phyloP scores from a whole-genome alignment of 495 filamentous ascomycete genomes.

The Hyaloscypha variabilis region DNA sequence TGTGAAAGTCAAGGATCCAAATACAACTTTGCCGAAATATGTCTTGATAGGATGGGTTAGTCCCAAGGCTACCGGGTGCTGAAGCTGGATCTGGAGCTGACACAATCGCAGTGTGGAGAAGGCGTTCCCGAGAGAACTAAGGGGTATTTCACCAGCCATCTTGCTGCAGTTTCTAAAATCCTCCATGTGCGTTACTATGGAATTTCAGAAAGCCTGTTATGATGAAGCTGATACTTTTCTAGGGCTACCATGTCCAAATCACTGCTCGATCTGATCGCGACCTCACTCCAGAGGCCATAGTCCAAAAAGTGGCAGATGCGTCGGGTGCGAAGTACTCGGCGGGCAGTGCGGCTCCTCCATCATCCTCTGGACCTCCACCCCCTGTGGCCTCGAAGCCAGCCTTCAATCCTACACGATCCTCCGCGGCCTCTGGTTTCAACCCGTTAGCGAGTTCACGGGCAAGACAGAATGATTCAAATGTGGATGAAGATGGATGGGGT shows the following conservation, averaged over 20 bases:
- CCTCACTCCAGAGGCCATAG: slow-evolving; percentile 80
- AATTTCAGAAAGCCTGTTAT: not conserved
- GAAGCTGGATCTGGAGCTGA: slow-evolving; percentile 19
- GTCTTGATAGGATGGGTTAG: slow-evolving; percentile 86
- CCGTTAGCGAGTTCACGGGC: slow-evolving; percentile 58
- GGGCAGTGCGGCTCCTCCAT: slow-evolving; percentile 35
- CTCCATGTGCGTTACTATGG: slow-evolving; percentile 57
- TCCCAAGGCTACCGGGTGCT: not conserved
- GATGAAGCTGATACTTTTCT: slow-evolving; percentile 8
- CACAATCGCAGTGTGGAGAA: slow-evolving; percentile 71
- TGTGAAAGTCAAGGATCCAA: slow-evolving; percentile 93
- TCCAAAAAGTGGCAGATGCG: slow-evolving; percentile 93
- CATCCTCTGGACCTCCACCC: slow-evolving; percentile 51
- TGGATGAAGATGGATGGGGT: slow-evolving; percentile 85
- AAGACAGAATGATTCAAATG: slow-evolving; percentile 50
- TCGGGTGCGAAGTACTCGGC: slow-evolving; percentile 93
- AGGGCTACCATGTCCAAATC: slow-evolving; percentile 97
- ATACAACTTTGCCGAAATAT: slow-evolving; percentile 87
- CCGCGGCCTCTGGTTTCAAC: slow-evolving; percentile 65
- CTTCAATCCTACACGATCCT: slow-evolving; percentile 78
- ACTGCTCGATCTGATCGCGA: slow-evolving; percentile 90
- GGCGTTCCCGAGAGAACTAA: slow-evolving; percentile 98
- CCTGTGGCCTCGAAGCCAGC: slow-evolving; percentile 83
- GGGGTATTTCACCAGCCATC: slow-evolving; percentile 95
- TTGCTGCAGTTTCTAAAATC: slow-evolving; percentile 84